phyloP scores from a whole-genome alignment of 192 early-diverging fungal species.

The Podila horticola region DNA sequence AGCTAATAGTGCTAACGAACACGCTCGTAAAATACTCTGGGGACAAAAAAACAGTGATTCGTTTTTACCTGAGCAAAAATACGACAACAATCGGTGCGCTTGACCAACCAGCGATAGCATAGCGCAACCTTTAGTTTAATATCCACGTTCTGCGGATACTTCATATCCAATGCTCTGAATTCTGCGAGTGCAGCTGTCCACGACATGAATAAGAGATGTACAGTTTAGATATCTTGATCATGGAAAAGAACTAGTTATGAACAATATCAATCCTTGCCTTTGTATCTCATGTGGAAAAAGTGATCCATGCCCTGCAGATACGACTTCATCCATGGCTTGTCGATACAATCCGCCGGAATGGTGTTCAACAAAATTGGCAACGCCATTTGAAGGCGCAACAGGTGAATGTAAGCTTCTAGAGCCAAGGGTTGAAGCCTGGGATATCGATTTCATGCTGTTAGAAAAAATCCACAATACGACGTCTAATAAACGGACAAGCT shows the following conservation, averaged over 20 bases:
- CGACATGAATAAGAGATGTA: not conserved
- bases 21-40: not conserved
- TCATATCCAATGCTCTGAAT: constrained; percentile 13
- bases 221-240: not conserved
- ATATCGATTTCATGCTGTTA: no score
- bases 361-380: constrained; percentile 22
- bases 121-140: constrained; percentile 26
- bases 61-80: constrained; percentile 23
- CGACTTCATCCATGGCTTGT: constrained; percentile 29
- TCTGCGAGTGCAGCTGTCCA: constrained; percentile 17
- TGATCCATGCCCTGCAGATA: constrained; percentile 31
- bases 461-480: no score
- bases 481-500: not conserved
- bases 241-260: not conserved
- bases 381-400: constrained; percentile 4
- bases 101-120: constrained; percentile 22
- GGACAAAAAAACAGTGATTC: not conserved
- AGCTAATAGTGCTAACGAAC: no score
- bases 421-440: constrained; percentile 27
- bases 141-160: constrained; percentile 18
- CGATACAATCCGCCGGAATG: constrained; percentile 14
- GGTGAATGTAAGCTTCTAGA: constrained; percentile 24
- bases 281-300: constrained; percentile 12
- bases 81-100: constrained; percentile 6
- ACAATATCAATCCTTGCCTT: constrained; percentile 2